phyloP scores from a whole-genome alignment of 345 rosid species.

The Cochlearia excelsa region DNA sequence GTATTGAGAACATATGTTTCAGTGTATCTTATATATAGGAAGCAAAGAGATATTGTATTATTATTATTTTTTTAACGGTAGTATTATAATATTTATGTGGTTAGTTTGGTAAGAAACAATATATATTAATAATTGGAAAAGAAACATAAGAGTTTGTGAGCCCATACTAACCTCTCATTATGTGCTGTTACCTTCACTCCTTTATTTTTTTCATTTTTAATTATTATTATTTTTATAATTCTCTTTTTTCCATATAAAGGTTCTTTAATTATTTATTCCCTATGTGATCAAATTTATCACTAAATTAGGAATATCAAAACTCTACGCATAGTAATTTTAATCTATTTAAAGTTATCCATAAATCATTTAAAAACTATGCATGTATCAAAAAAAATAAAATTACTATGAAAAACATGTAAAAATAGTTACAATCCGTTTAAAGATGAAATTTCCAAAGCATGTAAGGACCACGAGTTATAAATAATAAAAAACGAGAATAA shows the following conservation, averaged over 20 bases:
- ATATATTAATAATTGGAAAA: constrained; percentile 51
- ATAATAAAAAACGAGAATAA: background rate
- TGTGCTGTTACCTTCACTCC: constrained; percentile 41
- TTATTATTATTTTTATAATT: background rate
- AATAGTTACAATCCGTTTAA: background rate
- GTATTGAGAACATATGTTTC: constrained; percentile 34
- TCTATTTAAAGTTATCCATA: no score
- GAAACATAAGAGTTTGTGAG: constrained; percentile 50
- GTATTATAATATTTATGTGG: constrained; percentile 44
- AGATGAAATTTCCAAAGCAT: no score
- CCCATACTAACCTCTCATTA: constrained; percentile 58
- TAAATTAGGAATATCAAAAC: no score
- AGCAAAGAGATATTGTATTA: constrained; percentile 30
- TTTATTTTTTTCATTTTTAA: background rate
- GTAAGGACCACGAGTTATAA: constrained; percentile 24
- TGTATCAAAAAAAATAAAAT: no score
- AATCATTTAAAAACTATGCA: no score
- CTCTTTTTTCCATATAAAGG: background rate
- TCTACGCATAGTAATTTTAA: no score
- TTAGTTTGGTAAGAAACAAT: constrained; percentile 62
- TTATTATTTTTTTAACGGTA: constrained; percentile 28
- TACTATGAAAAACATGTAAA: no score
- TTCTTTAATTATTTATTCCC: background rate
- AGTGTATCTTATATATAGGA: constrained; percentile 31
- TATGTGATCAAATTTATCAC: no score